phyloP scores from a whole-genome alignment of 1,284 basidiomycete genomes.

The Ustilago nuda region DNA sequence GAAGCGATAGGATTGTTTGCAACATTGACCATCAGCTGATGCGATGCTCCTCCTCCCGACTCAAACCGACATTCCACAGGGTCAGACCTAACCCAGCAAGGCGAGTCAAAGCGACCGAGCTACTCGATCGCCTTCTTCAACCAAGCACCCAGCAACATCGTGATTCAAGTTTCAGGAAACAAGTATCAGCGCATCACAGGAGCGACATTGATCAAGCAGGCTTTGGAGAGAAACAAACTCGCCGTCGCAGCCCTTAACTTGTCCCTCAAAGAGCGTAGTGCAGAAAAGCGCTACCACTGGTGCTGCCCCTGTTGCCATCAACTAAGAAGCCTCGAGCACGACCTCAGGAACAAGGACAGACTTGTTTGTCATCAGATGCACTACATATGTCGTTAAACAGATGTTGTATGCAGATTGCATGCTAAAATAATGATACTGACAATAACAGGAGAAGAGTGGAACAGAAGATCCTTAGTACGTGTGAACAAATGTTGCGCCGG shows the following conservation, averaged over 20 bases:
- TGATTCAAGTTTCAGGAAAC: constrained; percentile 62
- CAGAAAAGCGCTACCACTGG: constrained; percentile 1
- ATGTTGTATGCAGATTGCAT: not conserved
- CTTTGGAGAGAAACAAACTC: constrained; percentile 45
- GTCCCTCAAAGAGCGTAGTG: not conserved
- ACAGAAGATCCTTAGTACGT: not conserved
- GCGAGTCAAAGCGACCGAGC: constrained; percentile 49
- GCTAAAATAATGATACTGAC: not conserved
- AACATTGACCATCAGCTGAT: constrained; percentile 77
- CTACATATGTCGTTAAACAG: not conserved
- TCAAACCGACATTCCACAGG: constrained; percentile 76
- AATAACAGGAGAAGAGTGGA: not conserved
- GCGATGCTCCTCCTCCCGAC: constrained; percentile 76
- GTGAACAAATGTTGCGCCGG: not conserved
- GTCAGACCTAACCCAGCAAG: constrained; percentile 70
- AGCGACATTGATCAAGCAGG: constrained; percentile 52
- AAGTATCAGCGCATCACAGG: constrained; percentile 50
- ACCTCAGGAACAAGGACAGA: not conserved
- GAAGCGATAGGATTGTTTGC: constrained; percentile 73
- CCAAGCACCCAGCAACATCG: constrained; percentile 52
- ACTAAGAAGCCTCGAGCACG: not conserved
- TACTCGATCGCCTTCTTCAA: constrained; percentile 67
- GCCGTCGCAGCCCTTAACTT: constrained; percentile 12
- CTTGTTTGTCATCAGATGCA: not conserved
- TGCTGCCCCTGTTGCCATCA: constrained; percentile 13